A percentile compares a stretch with the other conserved stretches of the same genome.
Evolutionary conservation across 1,284 basidiomycete species (phyloP).

Genomic region (Ganoderma meredithae): DNA sequence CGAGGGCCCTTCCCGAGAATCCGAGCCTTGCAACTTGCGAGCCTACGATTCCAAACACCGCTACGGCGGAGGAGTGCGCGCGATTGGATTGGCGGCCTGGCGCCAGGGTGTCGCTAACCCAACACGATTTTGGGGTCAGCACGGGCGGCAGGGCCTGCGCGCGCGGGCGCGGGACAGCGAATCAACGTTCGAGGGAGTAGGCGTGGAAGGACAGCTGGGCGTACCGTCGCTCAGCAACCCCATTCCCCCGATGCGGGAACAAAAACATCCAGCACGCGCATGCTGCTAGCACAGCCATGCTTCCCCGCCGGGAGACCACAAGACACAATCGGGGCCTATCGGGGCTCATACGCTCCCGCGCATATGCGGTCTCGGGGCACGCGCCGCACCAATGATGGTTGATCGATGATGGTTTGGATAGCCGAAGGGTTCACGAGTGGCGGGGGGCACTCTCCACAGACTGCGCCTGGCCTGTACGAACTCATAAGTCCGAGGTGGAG

Average conservation of each 20-base stretch:
- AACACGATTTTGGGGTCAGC: neutral
- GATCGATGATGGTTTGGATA: neutral
- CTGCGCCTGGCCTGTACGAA: neutral
- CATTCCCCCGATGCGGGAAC: neutral
- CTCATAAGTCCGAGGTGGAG: neutral
- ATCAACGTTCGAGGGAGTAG: neutral
- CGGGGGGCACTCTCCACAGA: neutral
- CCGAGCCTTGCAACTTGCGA: neutral
- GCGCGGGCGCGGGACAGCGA: neutral
- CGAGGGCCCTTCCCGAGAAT: neutral
- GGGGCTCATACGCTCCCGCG: neutral
- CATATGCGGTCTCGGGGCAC: neutral
- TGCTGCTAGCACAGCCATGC: neutral
- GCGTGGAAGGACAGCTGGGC: neutral
- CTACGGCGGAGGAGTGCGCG: neutral
- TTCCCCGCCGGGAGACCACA: neutral
- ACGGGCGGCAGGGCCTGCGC: too few species aligned
- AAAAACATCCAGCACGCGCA: slow-evolving; percentile 8
- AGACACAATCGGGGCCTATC: neutral
- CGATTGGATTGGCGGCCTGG: neutral
- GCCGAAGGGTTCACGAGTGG: neutral
- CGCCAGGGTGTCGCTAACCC: neutral
- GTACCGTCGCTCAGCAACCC: neutral
- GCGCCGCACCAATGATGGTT: neutral
- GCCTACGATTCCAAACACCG: neutral